phyloP scores from a whole-genome alignment of 768 basidiomycete genomes.

The Pleurotus sapidus region DNA sequence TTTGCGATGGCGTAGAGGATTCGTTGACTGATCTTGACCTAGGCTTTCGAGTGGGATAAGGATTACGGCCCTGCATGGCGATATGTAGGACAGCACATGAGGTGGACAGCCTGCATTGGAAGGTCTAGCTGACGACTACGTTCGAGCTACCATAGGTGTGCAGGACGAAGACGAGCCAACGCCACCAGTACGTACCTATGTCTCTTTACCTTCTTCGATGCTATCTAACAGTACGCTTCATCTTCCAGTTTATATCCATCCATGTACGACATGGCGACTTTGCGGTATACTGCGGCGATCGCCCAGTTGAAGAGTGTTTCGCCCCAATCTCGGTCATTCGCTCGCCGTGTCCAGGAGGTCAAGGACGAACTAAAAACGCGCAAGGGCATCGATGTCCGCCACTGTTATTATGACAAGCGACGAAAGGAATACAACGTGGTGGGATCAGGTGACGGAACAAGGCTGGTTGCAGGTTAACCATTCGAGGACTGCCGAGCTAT shows the following conservation, averaged over 20 bases:
- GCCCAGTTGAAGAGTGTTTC: slow-evolving; percentile 43
- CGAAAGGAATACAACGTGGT: slow-evolving; percentile 55
- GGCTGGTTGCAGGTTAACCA: slow-evolving; percentile 58
- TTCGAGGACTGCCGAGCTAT: slow-evolving; percentile 38
- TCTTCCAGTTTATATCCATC: slow-evolving; percentile 49
- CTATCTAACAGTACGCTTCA: not conserved
- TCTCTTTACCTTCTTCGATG: not conserved
- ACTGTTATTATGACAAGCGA: slow-evolving; percentile 68
- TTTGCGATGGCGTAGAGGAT: not conserved
- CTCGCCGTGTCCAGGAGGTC: slow-evolving; percentile 54
- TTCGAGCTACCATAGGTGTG: slow-evolving; percentile 40
- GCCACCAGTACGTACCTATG: slow-evolving; percentile 39
- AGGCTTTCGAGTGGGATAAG: slow-evolving; percentile 54
- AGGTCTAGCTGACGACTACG: slow-evolving; percentile 40
- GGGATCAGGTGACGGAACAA: slow-evolving; percentile 42
- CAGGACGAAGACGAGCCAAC: slow-evolving; percentile 26
- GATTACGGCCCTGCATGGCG: slow-evolving; percentile 62
- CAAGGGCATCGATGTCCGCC: slow-evolving; percentile 42
- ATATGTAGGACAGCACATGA: slow-evolving; percentile 49
- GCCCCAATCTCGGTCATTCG: slow-evolving; percentile 54
- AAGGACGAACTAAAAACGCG: slow-evolving; percentile 42
- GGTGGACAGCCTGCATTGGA: slow-evolving; percentile 45
- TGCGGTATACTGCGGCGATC: slow-evolving; percentile 38
- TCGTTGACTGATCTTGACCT: slow-evolving; percentile 7
- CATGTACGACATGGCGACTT: slow-evolving; percentile 61